Evolutionary conservation across 768 basidiomycete species (phyloP), one percentile per base, ranked within the genome.

Genomic region (Serendipita sp.): DNA sequence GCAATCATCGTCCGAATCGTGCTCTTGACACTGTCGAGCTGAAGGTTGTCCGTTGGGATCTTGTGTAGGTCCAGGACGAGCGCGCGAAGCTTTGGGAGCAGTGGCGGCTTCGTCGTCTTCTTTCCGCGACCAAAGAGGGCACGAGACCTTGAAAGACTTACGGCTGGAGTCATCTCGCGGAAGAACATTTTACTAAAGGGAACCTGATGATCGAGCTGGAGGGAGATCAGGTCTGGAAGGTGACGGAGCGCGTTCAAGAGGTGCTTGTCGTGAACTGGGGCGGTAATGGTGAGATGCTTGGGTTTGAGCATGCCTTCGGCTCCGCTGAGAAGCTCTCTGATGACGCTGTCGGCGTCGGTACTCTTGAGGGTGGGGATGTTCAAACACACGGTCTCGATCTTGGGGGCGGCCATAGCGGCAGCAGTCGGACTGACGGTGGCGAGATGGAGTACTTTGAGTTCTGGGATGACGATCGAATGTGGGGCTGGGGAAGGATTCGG

Each of bases 401-500:
- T 37, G 27, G 55, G 55, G 11, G 55, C 55, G 27, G 16, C 16
- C 27, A 60, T 60, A 8, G 29, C 27, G 10, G 55, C 55, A 8
- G 36, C 36, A n/a, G 55, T 60, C 8, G 55, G 55, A 8, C 16
- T 60, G 23, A 60, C 55, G 18, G 55, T 60, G 55, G 33, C 27
- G 27, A 60, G 27, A n/a, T 60, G 55, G 55, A 60, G 33, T 8
- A 60, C 55, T 36, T 60, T 60, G 55, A 60, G 55, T 10, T 31
- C 16, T n/a, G 55, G 55, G 31, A 60, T 27, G 55, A 60, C 55
- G 27, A 60, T 31, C 11, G 27, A 33, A 34, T 37, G 29, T 31
- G 55, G 55, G 8, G 55, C 27, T 0, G 55, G 55, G 10, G 55
- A n/a, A 11, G 55, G 27, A 10, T 4, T 10, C n/a, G 55, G 55